Base-by-base conservation (phyloP, 2,329 filamentous ascomycete genomes). In the Penicillium corylophilum region DNA sequence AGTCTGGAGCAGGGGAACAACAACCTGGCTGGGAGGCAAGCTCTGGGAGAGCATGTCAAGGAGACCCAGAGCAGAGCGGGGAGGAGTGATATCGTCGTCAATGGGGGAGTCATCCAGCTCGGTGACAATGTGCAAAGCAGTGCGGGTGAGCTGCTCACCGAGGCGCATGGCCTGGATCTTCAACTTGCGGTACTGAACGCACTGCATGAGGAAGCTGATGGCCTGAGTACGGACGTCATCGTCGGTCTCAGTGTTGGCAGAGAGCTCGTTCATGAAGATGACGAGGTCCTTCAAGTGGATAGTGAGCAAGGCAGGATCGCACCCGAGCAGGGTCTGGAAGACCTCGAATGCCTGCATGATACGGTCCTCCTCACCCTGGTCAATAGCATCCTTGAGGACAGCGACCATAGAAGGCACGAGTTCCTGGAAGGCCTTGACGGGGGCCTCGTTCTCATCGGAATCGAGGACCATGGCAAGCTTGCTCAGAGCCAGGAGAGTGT, bases 271-370 rank as follows among this genome's bases (percentile, higher is more conserved):
- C 90, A 97, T 97, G 79, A 97, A 96, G 62, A 88, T 84, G 54
- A 96, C 81, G 8, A 99, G 82, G 65, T 96, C 90, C 69, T 87
- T 90, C 67, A 99, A 90, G 76, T 96, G 92, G 49, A 83, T 80
- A 60, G 87, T 88, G 46, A 97, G 79, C 45, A 97, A 82, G 42
- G 89, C 83, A 26, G 90, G 88, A 70, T 96, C 93, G 71, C 90
- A 96, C 58, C 88, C 89, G 48, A 99, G 83, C 65, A 96, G 86
- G 45, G 90, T 94, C 78, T 97, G 94, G 82, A 97, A 96, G 61
- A 96, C 91, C 71, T 97, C 94, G 64, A 97, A 99, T 23, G 90
- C 85, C 69, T 93, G 86, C 79, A 93, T 90, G 63, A 89, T 86
- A 70, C 88, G 87, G 69, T 96, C 92, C 64, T 96, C 92, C 64